Evolutionary conservation across 331 rosid species (phyloP), one percentile per base, ranked within the genome.

Genomic region (Saraca asoca): DNA sequence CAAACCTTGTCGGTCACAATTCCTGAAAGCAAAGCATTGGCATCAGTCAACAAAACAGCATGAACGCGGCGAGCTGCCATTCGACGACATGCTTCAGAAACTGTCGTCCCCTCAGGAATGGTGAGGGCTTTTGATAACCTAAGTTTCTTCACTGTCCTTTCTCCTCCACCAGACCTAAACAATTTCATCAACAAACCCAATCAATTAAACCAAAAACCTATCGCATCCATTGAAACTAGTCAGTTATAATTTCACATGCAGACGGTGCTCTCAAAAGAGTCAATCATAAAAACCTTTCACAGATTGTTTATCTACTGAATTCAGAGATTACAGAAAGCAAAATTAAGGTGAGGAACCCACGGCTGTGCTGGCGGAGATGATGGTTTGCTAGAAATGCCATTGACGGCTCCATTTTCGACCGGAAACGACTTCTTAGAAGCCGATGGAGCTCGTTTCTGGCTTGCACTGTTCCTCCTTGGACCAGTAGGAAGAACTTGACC

Each of bases 1-100:
- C 55, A 78, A 53, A 84, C 98, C 97, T 90, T 93, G 74, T 90
- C 98, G 1, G 98, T 93, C 63, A 93, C 80, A 57, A 93, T 93
- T 49, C 98, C 98, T 1, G 97, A 93, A 38, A 93, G 95, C 88
- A 93, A 80, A 31, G 92, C 98, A 80, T 84, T 93, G 0, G 95
- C 24, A 78, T 93, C 98, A 1, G 98, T 93, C 56, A 93, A 73
- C 59, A 93, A 80, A 57, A 93, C 97, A 18, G 96, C 86, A 56
- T 86, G 80, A 16, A 93, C 98, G 5, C 98, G 97, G 29, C 98
- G 90, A 49, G 97, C 90, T 18, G 98, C 95, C 98, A 93, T 93
- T 17, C 98, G 50, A 19, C 98, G 77, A 53, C 98, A 93, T 2
- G 98, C 97, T 20, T 93, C 97, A 12, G 87, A 90, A 14, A 90